Base-by-base conservation (phyloP, 768 basidiomycete species). In the Tylopilus subfusipes region DNA sequence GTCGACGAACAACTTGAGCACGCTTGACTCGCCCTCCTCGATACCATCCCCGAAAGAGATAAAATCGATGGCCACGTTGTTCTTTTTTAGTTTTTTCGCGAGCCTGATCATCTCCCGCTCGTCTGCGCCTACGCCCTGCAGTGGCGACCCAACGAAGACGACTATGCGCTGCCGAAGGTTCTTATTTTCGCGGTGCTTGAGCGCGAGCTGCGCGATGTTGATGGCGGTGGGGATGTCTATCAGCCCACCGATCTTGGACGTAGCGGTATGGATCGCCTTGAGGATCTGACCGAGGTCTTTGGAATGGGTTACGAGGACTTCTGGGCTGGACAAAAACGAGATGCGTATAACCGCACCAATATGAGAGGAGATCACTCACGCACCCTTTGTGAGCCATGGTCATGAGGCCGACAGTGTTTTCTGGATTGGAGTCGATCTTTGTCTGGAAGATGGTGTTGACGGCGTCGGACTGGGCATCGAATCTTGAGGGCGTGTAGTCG, bases 171-270 rank as follows among this genome's bases (percentile, higher is more conserved):
- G 97, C 21, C 95, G 88, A 29, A 96, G 85, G 65, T 94, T 98
- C 83, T 98, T 98, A 79, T 98, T 98, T 73, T 95, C 93, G 54
- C 97, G 79, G 70, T 99, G 97, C 71, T 99, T 99, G 45, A 99
- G 79, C 0, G 97, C 95, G 48, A 99, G 85, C 68, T 95, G 95
- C 0, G 97, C 96, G 45, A 98, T 85, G 52, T 90, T 86, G 62
- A 99, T 87, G 8, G 93, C 86, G 3, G 96, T 98, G 5, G 86
- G 82, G 53, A 98, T 84, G 72, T 97, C 92, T 61, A 88, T 85
- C 53, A 78, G 73, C 38, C 95, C 94, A 31, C 87, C 86, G 60
- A 97, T 83, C 66, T 84, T 86, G 45, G 78, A 72, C n/a, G 81
- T 74, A 14, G 86, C 80, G 3, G 76, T 68, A 75, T 94, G 91